A percentile compares a stretch with the other conserved stretches of the same genome.
Conservation (phyloP, 495 filamentous ascomycete species). For the Aspergillus ostianus region DNA sequence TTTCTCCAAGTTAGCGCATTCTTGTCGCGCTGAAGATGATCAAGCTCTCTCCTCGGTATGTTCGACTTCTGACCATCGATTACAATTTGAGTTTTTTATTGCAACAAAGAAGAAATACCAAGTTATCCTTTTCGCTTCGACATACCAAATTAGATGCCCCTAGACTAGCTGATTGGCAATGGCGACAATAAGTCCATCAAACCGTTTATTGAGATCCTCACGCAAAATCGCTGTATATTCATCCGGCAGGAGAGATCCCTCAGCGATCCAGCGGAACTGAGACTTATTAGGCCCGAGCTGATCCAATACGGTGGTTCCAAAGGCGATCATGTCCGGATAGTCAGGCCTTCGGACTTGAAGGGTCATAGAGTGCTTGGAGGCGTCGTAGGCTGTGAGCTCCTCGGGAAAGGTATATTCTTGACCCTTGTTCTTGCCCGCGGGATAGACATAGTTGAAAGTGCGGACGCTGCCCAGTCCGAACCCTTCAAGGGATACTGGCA, state of each 20-base stretch:
- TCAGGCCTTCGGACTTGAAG: neutral
- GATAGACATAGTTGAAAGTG: neutral
- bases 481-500: conserved; percentile 1
- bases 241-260: conserved; percentile 1
- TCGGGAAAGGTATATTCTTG: neutral
- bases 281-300: neutral
- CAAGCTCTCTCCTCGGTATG: too few relatives aligned
- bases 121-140: too few relatives aligned
- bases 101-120: too few relatives aligned
- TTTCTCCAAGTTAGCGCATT: too few relatives aligned
- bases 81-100: too few relatives aligned
- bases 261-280: conserved; percentile 1
- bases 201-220: conserved; percentile 2
- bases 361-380: neutral
- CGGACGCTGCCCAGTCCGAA: neutral
- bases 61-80: too few relatives aligned
- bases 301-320: neutral
- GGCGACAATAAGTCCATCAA: conserved; percentile 5
- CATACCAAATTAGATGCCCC: neutral
- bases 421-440: neutral
- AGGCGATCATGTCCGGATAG: neutral
- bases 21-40: too few relatives aligned
- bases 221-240: conserved; percentile 1
- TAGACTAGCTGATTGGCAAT: conserved; percentile 6
- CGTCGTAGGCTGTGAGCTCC: neutral